A percentile compares a stretch with the other conserved stretches of the same genome.
These are phyloP conservation scores for Scedosporium apiospermum DNA, from an alignment of 2,329 filamentous ascomycete genomes.

Conservation along the genomic window DNA sequence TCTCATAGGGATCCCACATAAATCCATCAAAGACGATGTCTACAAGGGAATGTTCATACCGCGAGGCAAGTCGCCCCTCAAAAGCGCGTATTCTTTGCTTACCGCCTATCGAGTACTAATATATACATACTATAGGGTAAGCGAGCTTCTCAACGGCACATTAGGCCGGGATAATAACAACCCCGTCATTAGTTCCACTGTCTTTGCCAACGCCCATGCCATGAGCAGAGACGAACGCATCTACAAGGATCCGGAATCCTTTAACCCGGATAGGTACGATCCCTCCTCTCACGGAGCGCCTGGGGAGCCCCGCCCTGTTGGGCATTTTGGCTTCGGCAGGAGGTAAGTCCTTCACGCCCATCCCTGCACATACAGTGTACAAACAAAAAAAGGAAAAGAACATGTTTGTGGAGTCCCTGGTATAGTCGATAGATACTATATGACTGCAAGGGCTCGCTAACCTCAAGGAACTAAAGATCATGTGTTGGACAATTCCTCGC, in stretches of 20 bases:
- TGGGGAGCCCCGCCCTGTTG: conserved; percentile 32
- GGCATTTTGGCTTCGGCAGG: conserved; percentile 24
- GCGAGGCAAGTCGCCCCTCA: conserved; percentile 25
- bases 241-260: conserved; percentile 31
- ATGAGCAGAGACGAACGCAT: conserved; percentile 31
- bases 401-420: not conserved
- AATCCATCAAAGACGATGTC: conserved; percentile 42
- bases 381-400: not conserved
- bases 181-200: conserved; percentile 18
- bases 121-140: not conserved
- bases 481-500: conserved; percentile 23
- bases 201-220: conserved; percentile 31
- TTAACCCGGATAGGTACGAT: conserved; percentile 36
- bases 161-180: not conserved
- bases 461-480: conserved; percentile 12
- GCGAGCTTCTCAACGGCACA: not conserved
- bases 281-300: conserved; percentile 15
- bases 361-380: not conserved
- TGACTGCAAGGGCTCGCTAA: not conserved
- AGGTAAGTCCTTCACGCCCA: conserved; percentile 12
- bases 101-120: too few relatives aligned
- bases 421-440: not conserved
- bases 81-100: too few relatives aligned
- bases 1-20: conserved; percentile 38
- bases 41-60: conserved; percentile 50